Conservation (phyloP, 179 eudicot genomes). For the Beta lomatogona region DNA sequence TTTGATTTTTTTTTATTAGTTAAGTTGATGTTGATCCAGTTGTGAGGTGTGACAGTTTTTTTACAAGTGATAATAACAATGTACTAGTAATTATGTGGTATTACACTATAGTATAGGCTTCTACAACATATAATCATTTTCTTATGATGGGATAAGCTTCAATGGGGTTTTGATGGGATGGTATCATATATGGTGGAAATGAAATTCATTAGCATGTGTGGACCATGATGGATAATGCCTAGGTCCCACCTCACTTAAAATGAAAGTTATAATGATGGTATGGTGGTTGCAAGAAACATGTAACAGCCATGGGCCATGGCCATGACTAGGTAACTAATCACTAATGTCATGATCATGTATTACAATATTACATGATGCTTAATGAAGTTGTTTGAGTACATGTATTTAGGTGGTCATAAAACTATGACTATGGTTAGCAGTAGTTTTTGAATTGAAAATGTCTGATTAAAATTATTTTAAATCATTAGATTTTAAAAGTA, state of each 20-base stretch:
- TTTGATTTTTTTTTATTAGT: background rate
- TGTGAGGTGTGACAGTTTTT: background rate
- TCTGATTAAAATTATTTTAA: too few species aligned
- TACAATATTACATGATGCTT: background rate
- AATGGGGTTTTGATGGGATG: background rate
- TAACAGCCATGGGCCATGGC: too few species aligned
- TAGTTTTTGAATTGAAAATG: too few species aligned
- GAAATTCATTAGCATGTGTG: background rate
- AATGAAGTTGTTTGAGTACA: background rate
- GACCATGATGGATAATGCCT: background rate
- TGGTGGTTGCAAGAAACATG: background rate
- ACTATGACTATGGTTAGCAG: too few species aligned
- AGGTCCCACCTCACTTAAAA: background rate
- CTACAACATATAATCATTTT: too few species aligned
- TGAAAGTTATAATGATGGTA: background rate
- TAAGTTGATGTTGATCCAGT: background rate
- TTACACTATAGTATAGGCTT: too few species aligned
- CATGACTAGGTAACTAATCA: too few species aligned
- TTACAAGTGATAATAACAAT: background rate
- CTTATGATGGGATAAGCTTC: background rate
- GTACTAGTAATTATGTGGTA: background rate
- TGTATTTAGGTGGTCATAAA: too few species aligned
- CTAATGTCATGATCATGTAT: background rate
- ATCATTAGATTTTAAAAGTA: too few species aligned
- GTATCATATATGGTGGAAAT: background rate